phyloP scores from a whole-genome alignment of 805 yeast species.

The Nakazawaea sp. region DNA sequence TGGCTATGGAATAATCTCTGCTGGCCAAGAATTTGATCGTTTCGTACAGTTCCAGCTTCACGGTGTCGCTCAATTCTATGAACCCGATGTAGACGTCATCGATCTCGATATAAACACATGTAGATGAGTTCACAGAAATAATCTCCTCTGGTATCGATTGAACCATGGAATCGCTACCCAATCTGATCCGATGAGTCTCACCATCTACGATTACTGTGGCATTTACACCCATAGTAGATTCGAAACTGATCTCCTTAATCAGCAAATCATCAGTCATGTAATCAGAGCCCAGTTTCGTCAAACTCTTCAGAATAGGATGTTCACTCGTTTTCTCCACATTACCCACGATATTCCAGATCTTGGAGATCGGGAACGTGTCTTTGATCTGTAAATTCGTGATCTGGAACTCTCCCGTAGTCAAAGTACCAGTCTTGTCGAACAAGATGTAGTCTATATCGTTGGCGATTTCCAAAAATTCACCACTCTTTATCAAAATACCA shows the following conservation, averaged over 20 bases:
- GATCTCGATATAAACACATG: constrained; percentile 34
- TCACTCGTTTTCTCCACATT: constrained; percentile 66
- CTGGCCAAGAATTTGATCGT: constrained; percentile 49
- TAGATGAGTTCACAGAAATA: background rate
- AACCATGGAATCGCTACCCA: constrained; percentile 52
- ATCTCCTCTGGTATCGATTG: background rate
- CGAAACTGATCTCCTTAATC: constrained; percentile 19
- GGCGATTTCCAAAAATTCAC: constrained; percentile 76
- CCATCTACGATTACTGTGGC: constrained; percentile 19
- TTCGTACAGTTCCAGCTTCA: constrained; percentile 58
- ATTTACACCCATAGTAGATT: background rate
- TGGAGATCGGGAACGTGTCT: background rate
- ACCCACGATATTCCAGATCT: constrained; percentile 48
- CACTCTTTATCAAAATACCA: constrained; percentile 91
- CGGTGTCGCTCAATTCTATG: constrained; percentile 58
- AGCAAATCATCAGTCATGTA: constrained; percentile 11
- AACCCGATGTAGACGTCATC: constrained; percentile 55
- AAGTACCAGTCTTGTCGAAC: constrained; percentile 95
- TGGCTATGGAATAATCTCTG: constrained; percentile 58
- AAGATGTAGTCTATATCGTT: constrained; percentile 57
- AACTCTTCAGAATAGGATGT: constrained; percentile 83
- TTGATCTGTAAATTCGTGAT: constrained; percentile 19
- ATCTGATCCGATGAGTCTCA: constrained; percentile 25
- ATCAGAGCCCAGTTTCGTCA: constrained; percentile 20
- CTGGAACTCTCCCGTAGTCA: constrained; percentile 79